Percentiles rank a stretch among this genome's conserved stretches.
phyloP scores from a whole-genome alignment of 2,329 filamentous ascomycete genomes.

The Neurospora sp. region DNA sequence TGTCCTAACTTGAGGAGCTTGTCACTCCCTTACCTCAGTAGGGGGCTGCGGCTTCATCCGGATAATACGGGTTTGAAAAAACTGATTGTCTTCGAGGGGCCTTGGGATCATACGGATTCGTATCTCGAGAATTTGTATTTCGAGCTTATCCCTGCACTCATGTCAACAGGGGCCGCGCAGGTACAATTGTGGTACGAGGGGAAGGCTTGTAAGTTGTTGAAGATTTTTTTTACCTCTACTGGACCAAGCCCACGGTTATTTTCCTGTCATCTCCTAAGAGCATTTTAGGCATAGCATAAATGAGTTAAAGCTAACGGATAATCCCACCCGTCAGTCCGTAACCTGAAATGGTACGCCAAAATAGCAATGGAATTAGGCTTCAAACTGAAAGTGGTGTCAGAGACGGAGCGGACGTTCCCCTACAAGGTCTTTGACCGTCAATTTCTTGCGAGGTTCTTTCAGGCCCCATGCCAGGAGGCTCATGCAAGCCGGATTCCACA shows the following conservation, averaged over 20 bases:
- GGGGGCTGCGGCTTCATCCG: neutral
- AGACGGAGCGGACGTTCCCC: neutral
- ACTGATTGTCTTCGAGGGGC: neutral
- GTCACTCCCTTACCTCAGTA: neutral
- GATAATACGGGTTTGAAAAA: neutral
- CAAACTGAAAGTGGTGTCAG: neutral
- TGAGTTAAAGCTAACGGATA: neutral
- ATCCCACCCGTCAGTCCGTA: neutral
- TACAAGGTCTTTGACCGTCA: neutral
- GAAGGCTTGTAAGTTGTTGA: neutral
- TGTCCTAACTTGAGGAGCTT: neutral
- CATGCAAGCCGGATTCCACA: too few relatives aligned
- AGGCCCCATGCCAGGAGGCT: too few relatives aligned
- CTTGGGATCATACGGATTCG: fast-evolving
- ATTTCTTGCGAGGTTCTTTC: too few relatives aligned
- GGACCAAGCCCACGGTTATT: neutral
- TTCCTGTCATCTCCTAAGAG: neutral
- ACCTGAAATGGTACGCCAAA: neutral
- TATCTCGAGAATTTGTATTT: neutral
- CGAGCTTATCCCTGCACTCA: neutral
- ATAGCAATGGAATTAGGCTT: neutral
- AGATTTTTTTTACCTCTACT: neutral
- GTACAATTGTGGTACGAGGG: neutral
- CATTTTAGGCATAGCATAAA: neutral
- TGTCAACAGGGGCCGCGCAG: neutral